Base-by-base conservation (phyloP, 257 asterid species). In the Capsicum chinense region DNA sequence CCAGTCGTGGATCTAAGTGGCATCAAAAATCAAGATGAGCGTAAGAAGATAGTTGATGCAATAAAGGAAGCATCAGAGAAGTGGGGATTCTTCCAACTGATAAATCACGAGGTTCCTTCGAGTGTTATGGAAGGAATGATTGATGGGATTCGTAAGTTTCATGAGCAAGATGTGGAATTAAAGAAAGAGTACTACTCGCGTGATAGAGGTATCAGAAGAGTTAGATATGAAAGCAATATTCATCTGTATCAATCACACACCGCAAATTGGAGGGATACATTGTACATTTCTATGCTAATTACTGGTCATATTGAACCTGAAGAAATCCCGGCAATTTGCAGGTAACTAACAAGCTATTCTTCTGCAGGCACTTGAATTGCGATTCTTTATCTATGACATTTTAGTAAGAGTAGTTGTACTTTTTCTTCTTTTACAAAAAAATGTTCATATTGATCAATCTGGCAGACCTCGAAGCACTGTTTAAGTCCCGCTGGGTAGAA, bases 211-310 rank as follows among this genome's bases (percentile, higher is more conserved):
- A 26, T 26, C 33, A 85, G 79, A 76, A 91, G 85, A 87, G 95
- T 93, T 56, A 92, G 87, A 71, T 95, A 85, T 67, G 87, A 70
- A 2, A 93, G 96, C 87, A 94, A 94, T 37, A 74, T 91, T 64
- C 97, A 94, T 83, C 83, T 92, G 47, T 91, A 87, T 21, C 83
- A 83, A 0, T 89, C 97, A 0, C 83, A 87, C 7, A 80, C 93
- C n/a, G 98, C 97, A 5, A 92, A 90, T 83, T 95, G 97, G 97
- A 92, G 94, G 83, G 98, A 95, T 63, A 87, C 96, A 5, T 69
- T 93, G 89, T 88, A 93, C 5, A 79, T 94, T 67, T 82, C 91
- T 54, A 42, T 88, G 17, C 3, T 12, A 33, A 16, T 0, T 19
- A 37, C 85, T 0, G 83, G 84, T 56, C 52, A 35, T 14, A 19